These are phyloP conservation scores for Spencermartinsiella ligniputridi DNA, from an alignment of 1,139 yeast species.

Conservation along the genomic window DNA sequence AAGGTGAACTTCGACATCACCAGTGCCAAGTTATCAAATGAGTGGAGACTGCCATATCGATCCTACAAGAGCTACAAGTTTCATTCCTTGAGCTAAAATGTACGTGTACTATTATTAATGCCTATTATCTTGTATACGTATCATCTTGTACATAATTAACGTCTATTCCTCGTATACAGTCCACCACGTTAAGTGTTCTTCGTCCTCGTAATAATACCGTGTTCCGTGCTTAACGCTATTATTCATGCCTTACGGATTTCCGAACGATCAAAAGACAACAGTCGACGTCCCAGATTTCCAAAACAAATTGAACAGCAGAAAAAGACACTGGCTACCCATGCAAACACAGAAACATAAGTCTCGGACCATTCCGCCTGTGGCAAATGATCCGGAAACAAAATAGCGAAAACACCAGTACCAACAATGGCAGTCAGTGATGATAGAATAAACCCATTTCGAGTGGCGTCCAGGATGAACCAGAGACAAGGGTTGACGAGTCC, in stretches of 20 bases:
- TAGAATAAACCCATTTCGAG: constrained; percentile 54
- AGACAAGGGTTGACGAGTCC: constrained; percentile 69
- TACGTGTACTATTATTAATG: no score
- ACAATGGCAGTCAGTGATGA: constrained; percentile 30
- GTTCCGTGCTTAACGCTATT: constrained; percentile 4
- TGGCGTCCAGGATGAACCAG: constrained; percentile 78
- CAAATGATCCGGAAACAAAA: constrained; percentile 28
- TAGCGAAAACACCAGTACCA: constrained; percentile 30
- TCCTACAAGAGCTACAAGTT: constrained; percentile 51
- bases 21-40: constrained; percentile 46
- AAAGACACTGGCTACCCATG: constrained; percentile 58
- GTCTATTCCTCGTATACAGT: no score
- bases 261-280: constrained; percentile 22
- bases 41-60: constrained; percentile 72
- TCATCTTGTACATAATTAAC: neutral
- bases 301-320: constrained; percentile 66
- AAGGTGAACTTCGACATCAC: constrained; percentile 60
- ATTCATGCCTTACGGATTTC: no score
- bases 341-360: constrained; percentile 30
- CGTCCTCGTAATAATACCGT: constrained; percentile 1
- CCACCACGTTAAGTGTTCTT: neutral
- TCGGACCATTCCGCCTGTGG: constrained; percentile 21
- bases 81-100: constrained; percentile 35
- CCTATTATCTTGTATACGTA: neutral
- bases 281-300: constrained; percentile 66